Evolutionary conservation across 2,329 filamentous ascomycete species (phyloP).

Genomic region (Diaporthe nobilis): DNA sequence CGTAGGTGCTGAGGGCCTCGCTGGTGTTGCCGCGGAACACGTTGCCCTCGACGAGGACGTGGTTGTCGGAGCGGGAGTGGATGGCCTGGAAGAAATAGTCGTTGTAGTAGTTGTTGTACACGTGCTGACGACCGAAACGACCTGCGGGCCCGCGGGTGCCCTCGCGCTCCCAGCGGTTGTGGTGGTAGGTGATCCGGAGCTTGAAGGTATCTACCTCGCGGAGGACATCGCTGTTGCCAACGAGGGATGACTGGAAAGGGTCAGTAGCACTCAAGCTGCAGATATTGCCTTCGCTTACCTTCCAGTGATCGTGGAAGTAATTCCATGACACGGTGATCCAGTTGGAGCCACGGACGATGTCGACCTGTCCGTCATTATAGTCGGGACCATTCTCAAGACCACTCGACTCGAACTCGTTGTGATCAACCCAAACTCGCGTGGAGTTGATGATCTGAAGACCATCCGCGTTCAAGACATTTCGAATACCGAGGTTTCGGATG

Average conservation of each 20-base stretch:
- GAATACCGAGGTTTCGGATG: slow-evolving; percentile 13
- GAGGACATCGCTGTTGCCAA: slow-evolving; percentile 10
- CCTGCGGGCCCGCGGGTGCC: slow-evolving; percentile 1
- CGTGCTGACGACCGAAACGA: slow-evolving; percentile 4
- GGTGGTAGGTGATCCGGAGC: slow-evolving; percentile 18
- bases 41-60: slow-evolving; percentile 20
- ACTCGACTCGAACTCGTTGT: slow-evolving; percentile 23
- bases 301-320: slow-evolving; percentile 18
- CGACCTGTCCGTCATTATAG: slow-evolving; percentile 13
- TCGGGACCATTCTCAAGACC: background rate
- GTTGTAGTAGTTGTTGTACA: slow-evolving; percentile 16
- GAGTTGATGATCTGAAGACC: slow-evolving; percentile 10
- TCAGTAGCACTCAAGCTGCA: background rate
- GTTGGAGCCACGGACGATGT: slow-evolving; percentile 18
- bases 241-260: background rate
- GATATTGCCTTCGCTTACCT: background rate
- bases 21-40: slow-evolving; percentile 18
- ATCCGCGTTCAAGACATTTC: background rate
- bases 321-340: slow-evolving; percentile 19
- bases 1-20: slow-evolving; percentile 18
- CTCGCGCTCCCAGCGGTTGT: slow-evolving; percentile 17
- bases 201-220: slow-evolving; percentile 20
- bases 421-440: slow-evolving; percentile 7
- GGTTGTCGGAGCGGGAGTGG: slow-evolving; percentile 18
- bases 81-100: slow-evolving; percentile 18